phyloP scores from a whole-genome alignment of 441 rosid species.

The Aquilaria agallochum region DNA sequence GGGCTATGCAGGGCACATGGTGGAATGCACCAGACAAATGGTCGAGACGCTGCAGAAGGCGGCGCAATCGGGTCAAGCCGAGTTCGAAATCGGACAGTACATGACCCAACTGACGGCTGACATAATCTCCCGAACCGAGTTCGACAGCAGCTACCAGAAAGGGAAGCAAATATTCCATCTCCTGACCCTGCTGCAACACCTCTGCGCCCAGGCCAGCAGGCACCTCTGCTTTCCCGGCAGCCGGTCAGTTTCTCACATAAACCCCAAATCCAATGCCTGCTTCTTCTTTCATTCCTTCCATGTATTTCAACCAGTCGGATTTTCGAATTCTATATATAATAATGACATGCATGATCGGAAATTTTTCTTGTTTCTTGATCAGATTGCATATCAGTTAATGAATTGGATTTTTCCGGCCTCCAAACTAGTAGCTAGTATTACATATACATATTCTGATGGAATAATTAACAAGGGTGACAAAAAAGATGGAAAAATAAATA shows the following conservation, averaged over 20 bases:
- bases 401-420: too few species aligned
- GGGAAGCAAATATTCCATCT: slow-evolving; percentile 73
- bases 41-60: slow-evolving; percentile 44
- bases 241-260: slow-evolving; percentile 40
- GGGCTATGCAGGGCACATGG: slow-evolving; percentile 77
- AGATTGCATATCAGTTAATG: slow-evolving; percentile 12
- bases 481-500: too few species aligned
- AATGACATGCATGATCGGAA: neutral
- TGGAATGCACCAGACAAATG: slow-evolving; percentile 72
- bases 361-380: slow-evolving; percentile 1
- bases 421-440: too few species aligned
- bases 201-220: slow-evolving; percentile 76
- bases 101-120: slow-evolving; percentile 77
- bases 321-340: too few species aligned
- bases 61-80: slow-evolving; percentile 44
- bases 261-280: neutral
- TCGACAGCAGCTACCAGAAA: slow-evolving; percentile 69
- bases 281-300: neutral
- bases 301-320: neutral
- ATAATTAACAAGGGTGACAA: too few species aligned
- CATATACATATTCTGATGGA: too few species aligned
- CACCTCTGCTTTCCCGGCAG: slow-evolving; percentile 88
- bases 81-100: slow-evolving; percentile 77
- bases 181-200: slow-evolving; percentile 57
- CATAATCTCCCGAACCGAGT: slow-evolving; percentile 87